Base-by-base conservation (phyloP, 306 rosid genomes). In the Prunus salicina region DNA sequence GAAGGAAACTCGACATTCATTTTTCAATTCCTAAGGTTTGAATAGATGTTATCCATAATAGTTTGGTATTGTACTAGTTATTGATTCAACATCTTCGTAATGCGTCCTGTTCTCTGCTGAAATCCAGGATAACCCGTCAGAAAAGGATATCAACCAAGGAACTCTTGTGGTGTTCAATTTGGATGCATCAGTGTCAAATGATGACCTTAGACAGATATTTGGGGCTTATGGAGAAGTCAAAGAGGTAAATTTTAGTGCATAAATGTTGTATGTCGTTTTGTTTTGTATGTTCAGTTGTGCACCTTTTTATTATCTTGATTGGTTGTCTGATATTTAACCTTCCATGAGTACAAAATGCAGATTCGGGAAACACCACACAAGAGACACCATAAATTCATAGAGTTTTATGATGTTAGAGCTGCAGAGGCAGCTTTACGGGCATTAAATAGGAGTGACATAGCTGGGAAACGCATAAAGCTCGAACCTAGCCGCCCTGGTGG, bases 401-500 rank as follows among this genome's bases (percentile, higher is more conserved):
- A 93, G 60, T 93, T 82, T 87, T 91, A 89, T 82, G 98, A 93
- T 53, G 93, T 93, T 84, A 88, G 98, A 88, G 96, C 87, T 25
- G 93, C 98, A 4, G 97, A 93, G 72, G 96, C 93, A 70, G 98
- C 98, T 50, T 90, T 93, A 45, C 87, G 89, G 80, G 93, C 96
- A 79, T 85, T 93, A 82, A 93, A 93, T 83, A 84, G 97, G 82
- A 85, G 98, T 80, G 98, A 93, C 80, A 93, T 93, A 75, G 98
- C 97, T 71, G 98, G 98, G 71, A 93, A 93, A 72, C 93, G 97
- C 74, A 93, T 93, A 80, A 93, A 93, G 76, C 98, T 93, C 46
- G 98, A 93, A 89, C 98, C 97, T 9, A 93, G 98, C 78, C 98
- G 98, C 57, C 98, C 98, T 78, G 98, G 98, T 63, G 98, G 98